Conservation (phyloP, 2,329 filamentous ascomycete genomes). For the Venturiaceae sp. region DNA sequence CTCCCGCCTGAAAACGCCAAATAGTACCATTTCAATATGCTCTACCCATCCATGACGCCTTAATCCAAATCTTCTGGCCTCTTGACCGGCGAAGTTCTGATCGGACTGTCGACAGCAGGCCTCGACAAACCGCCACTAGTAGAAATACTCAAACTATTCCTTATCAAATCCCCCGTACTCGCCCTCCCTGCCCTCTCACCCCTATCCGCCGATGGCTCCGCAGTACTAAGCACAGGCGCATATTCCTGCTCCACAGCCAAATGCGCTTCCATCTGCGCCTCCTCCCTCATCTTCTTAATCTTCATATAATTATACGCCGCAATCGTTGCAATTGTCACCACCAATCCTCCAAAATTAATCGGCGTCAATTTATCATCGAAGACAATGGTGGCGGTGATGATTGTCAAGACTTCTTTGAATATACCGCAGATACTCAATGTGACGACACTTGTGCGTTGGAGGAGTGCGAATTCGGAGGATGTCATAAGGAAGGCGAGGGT, state of each 20-base stretch:
- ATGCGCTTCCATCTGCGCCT: constrained; percentile 48
- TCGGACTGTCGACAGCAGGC: constrained; percentile 17
- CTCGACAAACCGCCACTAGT: constrained; percentile 14
- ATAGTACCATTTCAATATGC: not conserved
- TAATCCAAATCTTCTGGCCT: constrained; percentile 35
- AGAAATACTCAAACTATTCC: constrained; percentile 27
- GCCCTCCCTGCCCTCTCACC: constrained; percentile 13
- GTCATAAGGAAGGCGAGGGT: constrained; percentile 94
- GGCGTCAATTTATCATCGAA: constrained; percentile 82
- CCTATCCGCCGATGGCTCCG: constrained; percentile 19
- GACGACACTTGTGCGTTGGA: constrained; percentile 91
- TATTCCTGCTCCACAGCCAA: constrained; percentile 22
- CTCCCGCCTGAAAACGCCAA: not conserved
- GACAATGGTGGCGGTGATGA: constrained; percentile 74
- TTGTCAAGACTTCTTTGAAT: constrained; percentile 98
- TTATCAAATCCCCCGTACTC: constrained; percentile 21
- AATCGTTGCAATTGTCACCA: constrained; percentile 85
- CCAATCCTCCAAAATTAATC: constrained; percentile 76
- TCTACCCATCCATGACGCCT: not conserved
- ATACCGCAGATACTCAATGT: constrained; percentile 95
- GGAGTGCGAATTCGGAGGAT: constrained; percentile 84
- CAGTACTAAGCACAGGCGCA: constrained; percentile 12
- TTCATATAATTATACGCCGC: constrained; percentile 91
- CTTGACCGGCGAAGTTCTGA: constrained; percentile 31
- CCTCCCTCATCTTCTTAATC: constrained; percentile 74